Base-by-base conservation (phyloP, 2,329 filamentous ascomycete genomes). In the Falciphora oryzae region DNA sequence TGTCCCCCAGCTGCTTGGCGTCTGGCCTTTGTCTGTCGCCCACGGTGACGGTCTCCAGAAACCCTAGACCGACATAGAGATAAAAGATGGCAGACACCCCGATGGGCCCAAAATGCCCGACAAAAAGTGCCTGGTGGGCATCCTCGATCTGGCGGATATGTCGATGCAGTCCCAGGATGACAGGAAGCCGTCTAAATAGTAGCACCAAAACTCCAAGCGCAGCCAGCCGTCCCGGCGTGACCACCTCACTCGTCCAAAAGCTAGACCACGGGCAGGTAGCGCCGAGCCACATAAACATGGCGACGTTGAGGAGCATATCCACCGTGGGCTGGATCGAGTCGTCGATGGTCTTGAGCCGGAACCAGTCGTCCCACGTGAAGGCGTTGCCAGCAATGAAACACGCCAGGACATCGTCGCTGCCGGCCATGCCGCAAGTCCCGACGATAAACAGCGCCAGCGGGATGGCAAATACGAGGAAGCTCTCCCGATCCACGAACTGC, bases 311-410 rank as follows among this genome's bases (percentile, higher is more conserved):
- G 2, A 97, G 82, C 92, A 97, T 96, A 74, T 97, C 93, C 59
- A 97, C 90, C 0, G 93, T 97, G 0, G 93, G 93, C 73, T 97
- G 93, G n/a, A 97, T 83, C 2, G 91, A 93, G 72, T 97, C 94
- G 69, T 97, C 93, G 70, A 89, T 80, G 0, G 93, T 97, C 75
- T 96, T 91, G 1, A 94, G 80, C 0, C 93, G 89, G 76, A 97
- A 97, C 92, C 92, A 96, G 76, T 96, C 92, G 73, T 96, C 93
- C 87, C 92, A 94, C 0, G 92, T 96, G 69, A 97, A 96, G 1
- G 85, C 86, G 71, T 96, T 97, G 1, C 93, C 93, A 2, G 93
- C 93, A 70, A 97, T 89, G 73, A 97, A 97, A 77, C 92, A 96
- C 1, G 93, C 93, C 8, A 97, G 81, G 0, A 97, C 90, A 72